Percentiles rank a stretch among this genome's conserved stretches.
Evolutionary conservation across 1,284 basidiomycete genomes (phyloP).

Genomic region (Termitomyces sp.): DNA sequence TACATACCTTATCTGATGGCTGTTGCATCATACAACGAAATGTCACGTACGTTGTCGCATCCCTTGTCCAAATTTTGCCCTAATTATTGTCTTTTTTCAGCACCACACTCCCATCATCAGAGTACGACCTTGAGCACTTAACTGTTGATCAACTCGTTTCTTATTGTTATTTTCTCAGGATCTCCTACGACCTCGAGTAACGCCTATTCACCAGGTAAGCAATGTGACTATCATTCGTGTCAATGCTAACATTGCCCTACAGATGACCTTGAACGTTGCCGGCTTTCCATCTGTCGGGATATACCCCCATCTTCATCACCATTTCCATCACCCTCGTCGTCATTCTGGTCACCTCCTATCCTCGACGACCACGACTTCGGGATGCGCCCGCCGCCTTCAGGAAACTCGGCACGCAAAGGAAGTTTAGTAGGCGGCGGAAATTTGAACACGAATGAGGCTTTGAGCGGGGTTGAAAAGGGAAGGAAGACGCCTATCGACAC

Average conservation of each 20-base stretch:
- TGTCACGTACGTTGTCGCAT: too few species aligned
- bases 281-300: slow-evolving; percentile 42
- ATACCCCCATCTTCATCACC: slow-evolving; percentile 45
- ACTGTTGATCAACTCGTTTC: not conserved
- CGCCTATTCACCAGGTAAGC: not conserved
- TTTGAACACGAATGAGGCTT: slow-evolving; percentile 16
- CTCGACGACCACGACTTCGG: slow-evolving; percentile 64
- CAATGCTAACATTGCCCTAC: not conserved
- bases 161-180: not conserved
- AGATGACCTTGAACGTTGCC: slow-evolving; percentile 15
- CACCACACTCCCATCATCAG: not conserved
- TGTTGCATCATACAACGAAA: too few species aligned
- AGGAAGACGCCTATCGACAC: too few species aligned
- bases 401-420: slow-evolving; percentile 15
- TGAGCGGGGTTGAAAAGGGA: not conserved
- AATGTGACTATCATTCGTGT: not conserved
- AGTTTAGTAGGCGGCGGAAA: slow-evolving; percentile 5
- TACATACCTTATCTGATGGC: too few species aligned
- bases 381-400: slow-evolving; percentile 33
- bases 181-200: not conserved
- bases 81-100: not conserved
- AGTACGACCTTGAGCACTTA: not conserved
- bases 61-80: too few species aligned
- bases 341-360: slow-evolving; percentile 60
- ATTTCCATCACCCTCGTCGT: slow-evolving; percentile 63